Evolutionary conservation across 306 rosid species (phyloP), one percentile per base, ranked within the genome.

Genomic region (Quercus parvula): DNA sequence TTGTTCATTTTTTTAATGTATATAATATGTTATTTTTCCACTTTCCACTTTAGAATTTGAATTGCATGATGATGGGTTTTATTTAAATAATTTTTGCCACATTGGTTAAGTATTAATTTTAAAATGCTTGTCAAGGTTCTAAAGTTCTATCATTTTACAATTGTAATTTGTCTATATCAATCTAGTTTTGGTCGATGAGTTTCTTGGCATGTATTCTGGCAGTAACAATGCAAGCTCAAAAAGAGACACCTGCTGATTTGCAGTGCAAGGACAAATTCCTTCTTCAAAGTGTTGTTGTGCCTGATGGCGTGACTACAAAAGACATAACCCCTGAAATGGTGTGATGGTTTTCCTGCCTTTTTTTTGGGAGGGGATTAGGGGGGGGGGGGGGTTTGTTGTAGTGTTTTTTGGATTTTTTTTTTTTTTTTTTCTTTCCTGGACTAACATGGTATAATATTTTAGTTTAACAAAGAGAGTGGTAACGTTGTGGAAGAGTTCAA

Each of bases 241-340:
- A 82, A 64, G 90, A 82, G 75, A 24, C 76, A 11, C 88, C 83
- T 28, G 62, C 70, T 19, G 86, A 84, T 74, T 81, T 87, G 88
- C 90, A 84, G 74, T 87, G 88, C 86, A 87, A 81, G 86, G 90
- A 87, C 81, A 87, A 87, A 55, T 87, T 87, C 73, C 81, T 87
- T 28, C 85, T 87, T 79, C 90, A 84, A 87, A 84, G 90, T 79
- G 90, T 74, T 84, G 75, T 51, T 52, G 86, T 78, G 17, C 84
- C 79, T 17, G 86, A 79, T 25, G 86, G 86, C 73, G 56, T 58
- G 52, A 46, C 78, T 24, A 22, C 79, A 0, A 85, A 85, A 68
- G 86, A 82, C 81, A 77, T 87, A 49, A 82, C 81, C 56, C 79
- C 83, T 25, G 86, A 87, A 79, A 57, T 87, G 90, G 88, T 87